Evolutionary conservation across 2,329 filamentous ascomycete species (phyloP), one percentile per base, ranked within the genome.

Genomic region (Aspergillus calidoustus): DNA sequence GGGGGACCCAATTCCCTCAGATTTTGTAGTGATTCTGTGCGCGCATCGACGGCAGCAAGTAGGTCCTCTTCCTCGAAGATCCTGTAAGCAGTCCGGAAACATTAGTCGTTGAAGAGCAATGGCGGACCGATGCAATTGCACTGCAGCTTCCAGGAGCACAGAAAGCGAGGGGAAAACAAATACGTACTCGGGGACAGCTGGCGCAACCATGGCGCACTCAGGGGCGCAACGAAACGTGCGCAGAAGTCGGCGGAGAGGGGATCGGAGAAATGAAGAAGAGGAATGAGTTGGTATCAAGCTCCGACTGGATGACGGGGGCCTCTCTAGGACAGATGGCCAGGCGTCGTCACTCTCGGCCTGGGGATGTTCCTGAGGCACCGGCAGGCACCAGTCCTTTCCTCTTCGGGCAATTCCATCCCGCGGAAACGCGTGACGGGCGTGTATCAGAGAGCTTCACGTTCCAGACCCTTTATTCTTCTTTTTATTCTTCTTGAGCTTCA

Each of bases 1-100:
- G 95, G 95, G 28, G 95, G 95, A 47, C 95, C 95, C 61, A 99
- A 87, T 84, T 99, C 95, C 74, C 95, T 91, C 66, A 99, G 84
- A 52, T 88, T 87, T 68, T 90, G 85, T 44, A 99, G 86, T 48
- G 91, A 91, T 75, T 99, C 95, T 70, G 94, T 96, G 77, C 95
- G 90, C 70, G 93, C 89, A 75, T 97, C 93, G 77, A 97, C 90
- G 56, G 94, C 92, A 71, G 96, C 74, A 64, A 74, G 92, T 74
- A 96, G 91, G 64, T 96, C 86, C 66, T 95, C 87, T 79, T 97
- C 93, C 81, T 99, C 95, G 71, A 93, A 94, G 72, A 99, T 89
- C 80, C 95, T 98, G 58, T 13, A 52, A 17, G 23, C 59, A 59
- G 54, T n/a, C 34, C 34, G 31, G 52, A 38, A 38, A 48, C 38